Evolutionary conservation across 2,329 filamentous ascomycete genomes (phyloP), one percentile per base, ranked within the genome.

Genomic region (Trichoderma sp.): DNA sequence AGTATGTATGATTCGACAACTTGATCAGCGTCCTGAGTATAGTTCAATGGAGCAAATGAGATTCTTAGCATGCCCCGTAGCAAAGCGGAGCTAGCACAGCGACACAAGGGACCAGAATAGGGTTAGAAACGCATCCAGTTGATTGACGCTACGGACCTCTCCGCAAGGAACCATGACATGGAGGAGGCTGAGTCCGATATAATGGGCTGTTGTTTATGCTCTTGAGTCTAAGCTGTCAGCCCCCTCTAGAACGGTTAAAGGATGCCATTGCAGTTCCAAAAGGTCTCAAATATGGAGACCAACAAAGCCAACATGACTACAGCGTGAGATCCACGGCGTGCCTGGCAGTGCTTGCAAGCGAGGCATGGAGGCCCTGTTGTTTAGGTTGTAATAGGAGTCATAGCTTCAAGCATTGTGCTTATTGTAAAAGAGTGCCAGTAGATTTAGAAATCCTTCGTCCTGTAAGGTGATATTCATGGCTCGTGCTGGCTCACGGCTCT

Each of bases 161-260:
- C 39, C 55, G 28, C 39, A 30, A 43, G n/a, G 13, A 34, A 26
- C 34, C 17, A 36, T 30, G 28, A 59, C 57, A 34, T 50, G 30
- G 57, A 69, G 39, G 57, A 69, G 39, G 57, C 66, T 62, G 55
- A 62, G 57, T 23, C 28, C 20, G 36, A 34, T 62, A 34, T 59
- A 61, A 43, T 43, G 55, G 55, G 53, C 28, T 50, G 66, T 68
- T 68, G 55, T 59, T 68, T 47, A 58, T 67, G 55, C 66, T 50
- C 30, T 43, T 67, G 32, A 53, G 34, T 53, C 39, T 53, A 17
- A 30, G 57, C 26, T 69, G 39, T n/a, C 23, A 67, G 32, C 64
- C 50, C 36, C 62, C 50, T 57, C 28, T 26, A 36, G 57, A 26
- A 32, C 17, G 17, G n/a, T n/a, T 36, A 59, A 68, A 59, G 50